A percentile compares a stretch with the other conserved stretches of the same genome.
phyloP scores from a whole-genome alignment of 1,284 basidiomycete species.

The Tylopilus microsporus region DNA sequence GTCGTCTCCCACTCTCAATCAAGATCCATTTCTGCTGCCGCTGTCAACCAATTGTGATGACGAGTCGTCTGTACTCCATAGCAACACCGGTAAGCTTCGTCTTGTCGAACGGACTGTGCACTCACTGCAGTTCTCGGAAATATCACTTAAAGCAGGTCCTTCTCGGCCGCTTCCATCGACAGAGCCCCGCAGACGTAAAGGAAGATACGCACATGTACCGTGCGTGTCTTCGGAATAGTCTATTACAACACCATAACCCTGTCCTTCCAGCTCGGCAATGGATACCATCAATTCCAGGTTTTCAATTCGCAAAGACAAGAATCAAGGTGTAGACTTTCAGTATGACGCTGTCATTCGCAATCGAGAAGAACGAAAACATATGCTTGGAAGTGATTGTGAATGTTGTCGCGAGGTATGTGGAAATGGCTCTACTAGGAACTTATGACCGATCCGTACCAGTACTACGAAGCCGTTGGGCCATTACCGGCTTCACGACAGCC shows the following conservation, averaged over 20 bases:
- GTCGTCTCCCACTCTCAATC: conserved; percentile 5
- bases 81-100: conserved; percentile 9
- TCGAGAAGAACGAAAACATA: conserved; percentile 57
- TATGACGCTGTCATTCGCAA: conserved; percentile 76
- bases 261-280: conserved; percentile 24
- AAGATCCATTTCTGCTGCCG: conserved; percentile 8
- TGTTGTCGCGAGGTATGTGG: conserved; percentile 74
- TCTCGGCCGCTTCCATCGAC: conserved; percentile 21
- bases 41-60: neutral
- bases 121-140: conserved; percentile 11
- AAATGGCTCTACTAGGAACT: neutral
- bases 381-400: conserved; percentile 80
- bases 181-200: conserved; percentile 28
- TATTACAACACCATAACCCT: neutral
- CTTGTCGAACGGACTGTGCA: neutral
- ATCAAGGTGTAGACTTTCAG: conserved; percentile 61
- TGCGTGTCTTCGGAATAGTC: conserved; percentile 10
- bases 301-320: conserved; percentile 62
- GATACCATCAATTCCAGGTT: conserved; percentile 60
- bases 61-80: neutral
- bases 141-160: conserved; percentile 25
- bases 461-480: conserved; percentile 72
- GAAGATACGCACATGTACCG: conserved; percentile 30
- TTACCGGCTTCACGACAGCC: conserved; percentile 66
- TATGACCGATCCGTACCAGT: conserved; percentile 43